phyloP scores from a whole-genome alignment of 129 eudicot species.

The Scalesia atractyloides region DNA sequence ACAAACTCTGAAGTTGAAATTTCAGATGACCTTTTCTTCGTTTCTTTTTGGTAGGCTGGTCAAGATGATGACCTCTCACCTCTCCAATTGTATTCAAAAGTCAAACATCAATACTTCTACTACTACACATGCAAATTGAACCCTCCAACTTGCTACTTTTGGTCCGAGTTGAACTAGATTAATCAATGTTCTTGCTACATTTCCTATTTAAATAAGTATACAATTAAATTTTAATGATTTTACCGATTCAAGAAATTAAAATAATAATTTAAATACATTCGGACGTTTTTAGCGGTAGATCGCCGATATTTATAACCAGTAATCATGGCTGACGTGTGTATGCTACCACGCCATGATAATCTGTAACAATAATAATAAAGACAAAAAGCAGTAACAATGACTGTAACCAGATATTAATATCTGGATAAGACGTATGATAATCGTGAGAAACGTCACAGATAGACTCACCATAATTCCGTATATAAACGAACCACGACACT shows the following conservation, averaged over 20 bases:
- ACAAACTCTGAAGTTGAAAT: slow-evolving; percentile 13
- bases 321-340: too few relatives aligned
- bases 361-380: too few relatives aligned
- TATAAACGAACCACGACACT: too few relatives aligned
- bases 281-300: too few relatives aligned
- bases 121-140: slow-evolving; percentile 1
- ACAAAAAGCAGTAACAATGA: too few relatives aligned
- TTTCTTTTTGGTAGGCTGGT: slow-evolving; percentile 30
- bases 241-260: not conserved
- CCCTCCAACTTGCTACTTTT: not conserved
- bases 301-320: too few relatives aligned
- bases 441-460: too few relatives aligned
- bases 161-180: not conserved
- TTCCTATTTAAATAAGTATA: not conserved
- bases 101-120: slow-evolving; percentile 6
- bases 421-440: too few relatives aligned
- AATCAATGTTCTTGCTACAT: not conserved
- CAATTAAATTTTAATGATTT: not conserved
- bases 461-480: too few relatives aligned
- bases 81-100: slow-evolving; percentile 18
- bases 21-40: slow-evolving; percentile 28
- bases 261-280: too few relatives aligned
- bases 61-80: slow-evolving; percentile 18
- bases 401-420: too few relatives aligned
- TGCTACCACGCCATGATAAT: too few relatives aligned